phyloP scores from a whole-genome alignment of 345 rosid genomes.

The Angophora floribunda region DNA sequence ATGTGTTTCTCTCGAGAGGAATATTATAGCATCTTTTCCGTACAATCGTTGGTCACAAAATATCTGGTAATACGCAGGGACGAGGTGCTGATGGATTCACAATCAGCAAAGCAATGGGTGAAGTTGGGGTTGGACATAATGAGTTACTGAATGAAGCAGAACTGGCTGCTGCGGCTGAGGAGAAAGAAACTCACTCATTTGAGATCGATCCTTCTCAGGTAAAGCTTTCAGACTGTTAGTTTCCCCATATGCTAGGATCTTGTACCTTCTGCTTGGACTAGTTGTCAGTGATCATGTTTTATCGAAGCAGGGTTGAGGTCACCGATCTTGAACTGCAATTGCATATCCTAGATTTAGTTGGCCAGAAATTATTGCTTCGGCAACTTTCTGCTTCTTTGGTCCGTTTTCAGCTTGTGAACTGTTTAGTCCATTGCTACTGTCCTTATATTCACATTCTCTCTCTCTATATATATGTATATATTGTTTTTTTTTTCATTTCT shows the following conservation, averaged over 20 bases:
- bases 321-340: not conserved
- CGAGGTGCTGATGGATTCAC: slow-evolving; percentile 57
- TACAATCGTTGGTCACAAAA: not conserved
- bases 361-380: not conserved
- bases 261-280: not conserved
- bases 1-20: not conserved
- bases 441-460: not conserved
- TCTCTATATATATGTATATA: too few relatives aligned
- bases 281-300: not conserved
- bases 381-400: not conserved
- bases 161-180: slow-evolving; percentile 89
- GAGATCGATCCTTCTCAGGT: slow-evolving; percentile 92
- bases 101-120: slow-evolving; percentile 65
- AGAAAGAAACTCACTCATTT: slow-evolving; percentile 87
- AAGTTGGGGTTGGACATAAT: slow-evolving; percentile 46
- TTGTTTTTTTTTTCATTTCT: not conserved
- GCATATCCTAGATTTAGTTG: not conserved
- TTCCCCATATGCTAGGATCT: not conserved
- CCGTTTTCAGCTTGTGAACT: not conserved
- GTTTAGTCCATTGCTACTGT: not conserved
- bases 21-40: not conserved
- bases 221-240: not conserved
- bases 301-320: not conserved
- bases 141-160: slow-evolving; percentile 82
- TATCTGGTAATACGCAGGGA: slow-evolving; percentile 12